Percentiles rank a stretch among this genome's conserved stretches.
phyloP scores from a whole-genome alignment of 805 yeast genomes.

The Sugiyamaella smithiae region DNA sequence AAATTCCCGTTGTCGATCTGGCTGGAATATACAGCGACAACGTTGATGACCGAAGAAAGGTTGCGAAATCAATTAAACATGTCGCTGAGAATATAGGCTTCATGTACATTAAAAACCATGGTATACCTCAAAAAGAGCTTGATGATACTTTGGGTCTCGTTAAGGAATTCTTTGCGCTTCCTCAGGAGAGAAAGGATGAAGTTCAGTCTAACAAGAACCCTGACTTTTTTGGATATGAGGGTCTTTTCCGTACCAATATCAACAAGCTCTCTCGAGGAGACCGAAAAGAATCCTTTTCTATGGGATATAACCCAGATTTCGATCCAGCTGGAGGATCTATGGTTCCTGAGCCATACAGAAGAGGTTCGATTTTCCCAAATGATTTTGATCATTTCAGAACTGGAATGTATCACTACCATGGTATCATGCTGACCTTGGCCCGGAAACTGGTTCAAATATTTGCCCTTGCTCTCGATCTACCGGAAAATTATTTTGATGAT shows the following conservation, averaged over 20 bases:
- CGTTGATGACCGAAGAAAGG: neutral
- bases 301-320: constrained; percentile 14
- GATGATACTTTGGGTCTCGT: constrained; percentile 17
- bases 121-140: constrained; percentile 27
- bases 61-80: neutral
- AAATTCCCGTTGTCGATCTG: neutral
- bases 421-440: constrained; percentile 8
- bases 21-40: neutral
- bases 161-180: neutral
- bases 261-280: constrained; percentile 9
- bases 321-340: constrained; percentile 5
- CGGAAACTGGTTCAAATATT: constrained; percentile 7
- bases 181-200: neutral
- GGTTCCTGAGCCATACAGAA: neutral
- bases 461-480: constrained; percentile 10
- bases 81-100: constrained; percentile 30
- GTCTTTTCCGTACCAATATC: constrained; percentile 5
- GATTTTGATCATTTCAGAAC: neutral
- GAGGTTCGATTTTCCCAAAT: neutral
- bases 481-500: constrained; percentile 9
- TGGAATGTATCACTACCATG: constrained; percentile 8
- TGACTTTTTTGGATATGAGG: neutral
- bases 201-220: neutral
- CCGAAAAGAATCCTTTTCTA: constrained; percentile 9
- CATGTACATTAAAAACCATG: constrained; percentile 34